Evolutionary conservation across 2,329 filamentous ascomycete species (phyloP), one percentile per base, ranked within the genome.

Genomic region (Ceratocystis smalleyi): DNA sequence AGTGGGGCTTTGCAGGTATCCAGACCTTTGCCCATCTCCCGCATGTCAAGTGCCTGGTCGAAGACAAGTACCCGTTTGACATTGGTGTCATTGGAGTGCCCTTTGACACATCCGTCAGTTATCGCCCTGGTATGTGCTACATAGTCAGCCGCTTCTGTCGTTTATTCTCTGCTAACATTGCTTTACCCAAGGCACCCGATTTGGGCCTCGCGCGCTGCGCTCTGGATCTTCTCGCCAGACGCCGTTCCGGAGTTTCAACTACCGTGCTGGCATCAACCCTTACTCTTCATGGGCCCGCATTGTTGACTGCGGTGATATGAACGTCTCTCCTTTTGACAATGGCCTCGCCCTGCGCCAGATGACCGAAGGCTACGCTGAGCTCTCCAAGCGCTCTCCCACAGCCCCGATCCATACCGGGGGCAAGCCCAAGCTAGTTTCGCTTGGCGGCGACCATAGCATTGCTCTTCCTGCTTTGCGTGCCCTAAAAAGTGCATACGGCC

Each of bases 271-370:
- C 47, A 81, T 96, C 69, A 96, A 96, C 74, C 90, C 91, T 0
- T 96, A 94, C 75, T 77, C 78, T 49, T 86, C 81, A 64, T 92
- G 88, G 87, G 87, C 88, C 0, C 83, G 77, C 47, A 83, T 96
- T 66, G 78, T 92, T 61, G 91, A 96, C 77, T 96, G 91, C 73
- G 91, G 91, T 59, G 91, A 96, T 72, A 90, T 96, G 64, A 90
- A 91, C 32, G 79, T 95, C 68, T 89, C 87, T 0, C 91, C 91
- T 0, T 86, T 95, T 69, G 90, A 96, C 76, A 96, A 96, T 72
- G 83, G 78, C 1, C 78, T 95, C 17, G 91, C 91, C 0, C 77
- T 91, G 63, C 78, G 80, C 55, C 91, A 96, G 75, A 95, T 96
- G 90, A 88, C 83, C 40, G 83, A 86, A 71, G 90, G 88, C 0